Percentiles rank a stretch among this genome's conserved stretches.
phyloP scores from a whole-genome alignment of 2,329 filamentous ascomycete genomes.

The Phialophora chinensis region DNA sequence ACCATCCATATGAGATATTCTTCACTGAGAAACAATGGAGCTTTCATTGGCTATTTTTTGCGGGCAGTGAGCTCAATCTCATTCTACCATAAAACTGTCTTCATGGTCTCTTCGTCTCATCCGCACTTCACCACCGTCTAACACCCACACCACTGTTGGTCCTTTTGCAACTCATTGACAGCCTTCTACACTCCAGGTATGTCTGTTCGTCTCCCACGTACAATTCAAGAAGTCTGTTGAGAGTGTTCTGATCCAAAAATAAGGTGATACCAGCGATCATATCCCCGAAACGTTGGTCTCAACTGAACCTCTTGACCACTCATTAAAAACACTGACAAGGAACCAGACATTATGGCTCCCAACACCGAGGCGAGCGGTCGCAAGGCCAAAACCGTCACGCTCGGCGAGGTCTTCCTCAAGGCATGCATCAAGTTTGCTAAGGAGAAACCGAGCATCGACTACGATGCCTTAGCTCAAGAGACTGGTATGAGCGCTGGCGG shows the following conservation, averaged over 20 bases:
- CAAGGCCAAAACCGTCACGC: conserved; percentile 3
- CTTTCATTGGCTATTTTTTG: not conserved
- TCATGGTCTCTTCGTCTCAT: not conserved
- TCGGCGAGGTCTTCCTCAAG: conserved; percentile 33
- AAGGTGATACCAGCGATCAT: not conserved
- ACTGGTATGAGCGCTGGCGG: conserved; percentile 36
- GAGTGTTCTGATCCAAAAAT: not conserved
- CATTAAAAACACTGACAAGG: not conserved
- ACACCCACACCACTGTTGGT: not conserved
- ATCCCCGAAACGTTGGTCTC: not conserved
- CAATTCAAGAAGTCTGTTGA: conserved; percentile 1
- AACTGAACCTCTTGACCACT: not conserved
- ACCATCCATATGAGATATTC: not conserved
- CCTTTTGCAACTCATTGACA: not conserved
- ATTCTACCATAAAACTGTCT: not conserved
- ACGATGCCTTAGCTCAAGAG: conserved; percentile 29
- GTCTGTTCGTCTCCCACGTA: not conserved
- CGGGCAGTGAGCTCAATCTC: not conserved
- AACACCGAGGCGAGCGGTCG: conserved; percentile 15
- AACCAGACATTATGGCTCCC: conserved; percentile 10
- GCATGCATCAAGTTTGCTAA: conserved; percentile 36
- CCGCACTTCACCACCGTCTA: conserved; percentile 11
- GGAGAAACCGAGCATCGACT: conserved; percentile 35
- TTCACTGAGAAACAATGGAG: not conserved
- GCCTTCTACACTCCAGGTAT: not conserved